A percentile compares a stretch with the other conserved stretches of the same genome.
Conservation (phyloP, 768 basidiomycete species). For the Tulasnella sp. region DNA sequence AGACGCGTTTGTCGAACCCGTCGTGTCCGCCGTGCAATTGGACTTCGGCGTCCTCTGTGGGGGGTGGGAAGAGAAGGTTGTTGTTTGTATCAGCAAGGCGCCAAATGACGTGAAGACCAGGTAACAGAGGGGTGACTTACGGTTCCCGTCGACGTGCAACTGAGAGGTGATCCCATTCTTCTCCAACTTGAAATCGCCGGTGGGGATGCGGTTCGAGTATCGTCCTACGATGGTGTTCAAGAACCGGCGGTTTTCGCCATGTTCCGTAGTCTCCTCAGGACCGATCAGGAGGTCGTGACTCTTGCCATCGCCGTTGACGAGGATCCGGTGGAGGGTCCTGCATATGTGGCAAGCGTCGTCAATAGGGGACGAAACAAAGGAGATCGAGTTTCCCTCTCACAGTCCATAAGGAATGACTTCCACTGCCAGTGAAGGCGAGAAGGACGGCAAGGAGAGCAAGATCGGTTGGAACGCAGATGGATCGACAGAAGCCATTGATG, state of each 20-base stretch:
- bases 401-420: constrained; percentile 38
- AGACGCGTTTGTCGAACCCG: constrained; percentile 54
- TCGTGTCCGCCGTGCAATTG: constrained; percentile 65
- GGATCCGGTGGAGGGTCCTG: constrained; percentile 61
- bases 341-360: constrained; percentile 44
- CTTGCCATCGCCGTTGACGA: constrained; percentile 62
- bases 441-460: constrained; percentile 45
- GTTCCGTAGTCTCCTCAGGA: constrained; percentile 54
- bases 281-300: constrained; percentile 72
- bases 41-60: constrained; percentile 35
- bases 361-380: too few relatives aligned
- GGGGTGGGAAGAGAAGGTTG: too few relatives aligned
- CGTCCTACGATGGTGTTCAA: constrained; percentile 65
- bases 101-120: too few relatives aligned
- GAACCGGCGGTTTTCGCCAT: constrained; percentile 46
- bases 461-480: constrained; percentile 26
- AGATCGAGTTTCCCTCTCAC: constrained; percentile 19
- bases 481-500: neutral
- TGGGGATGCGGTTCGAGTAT: constrained; percentile 60
- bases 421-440: constrained; percentile 52
- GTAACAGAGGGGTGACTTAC: constrained; percentile 25
- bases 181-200: constrained; percentile 45
- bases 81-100: too few relatives aligned
- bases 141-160: constrained; percentile 39
- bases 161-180: constrained; percentile 46